These are phyloP conservation scores for Aspergillus sp. DNA, from an alignment of 2,329 filamentous ascomycete species.

Conservation along the genomic window DNA sequence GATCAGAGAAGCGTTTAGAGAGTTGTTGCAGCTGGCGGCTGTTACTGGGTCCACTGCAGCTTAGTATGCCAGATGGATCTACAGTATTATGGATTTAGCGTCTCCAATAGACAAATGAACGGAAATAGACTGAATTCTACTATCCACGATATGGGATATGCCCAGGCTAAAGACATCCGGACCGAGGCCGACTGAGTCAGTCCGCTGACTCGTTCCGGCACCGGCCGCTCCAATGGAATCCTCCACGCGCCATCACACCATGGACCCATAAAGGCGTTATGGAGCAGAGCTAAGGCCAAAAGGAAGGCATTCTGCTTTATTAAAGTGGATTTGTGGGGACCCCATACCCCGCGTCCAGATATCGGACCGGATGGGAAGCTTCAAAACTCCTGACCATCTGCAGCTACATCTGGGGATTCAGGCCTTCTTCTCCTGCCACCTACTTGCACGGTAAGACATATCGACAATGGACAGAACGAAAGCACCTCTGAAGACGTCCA, in stretches of 20 bases:
- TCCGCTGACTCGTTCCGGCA: background rate
- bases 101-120: too few relatives aligned
- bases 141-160: background rate
- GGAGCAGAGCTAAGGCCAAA: too few relatives aligned
- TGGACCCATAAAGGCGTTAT: too few relatives aligned
- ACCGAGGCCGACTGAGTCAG: background rate
- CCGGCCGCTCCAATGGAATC: background rate
- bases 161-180: background rate
- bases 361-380: background rate
- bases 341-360: background rate
- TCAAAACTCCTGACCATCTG: background rate
- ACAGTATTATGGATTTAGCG: too few relatives aligned
- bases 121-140: too few relatives aligned
- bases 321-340: background rate
- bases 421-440: background rate
- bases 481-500: background rate
- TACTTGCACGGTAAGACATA: background rate
- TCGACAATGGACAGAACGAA: background rate
- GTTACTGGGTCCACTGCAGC: background rate
- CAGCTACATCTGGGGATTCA: too few relatives aligned
- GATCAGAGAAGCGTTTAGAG: conserved; percentile 1
- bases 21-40: background rate
- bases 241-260: background rate
- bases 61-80: too few relatives aligned
- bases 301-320: too few relatives aligned